These are phyloP conservation scores for Neoboletus subvelutipes DNA, from an alignment of 768 basidiomycete species.

Conservation along the genomic window DNA sequence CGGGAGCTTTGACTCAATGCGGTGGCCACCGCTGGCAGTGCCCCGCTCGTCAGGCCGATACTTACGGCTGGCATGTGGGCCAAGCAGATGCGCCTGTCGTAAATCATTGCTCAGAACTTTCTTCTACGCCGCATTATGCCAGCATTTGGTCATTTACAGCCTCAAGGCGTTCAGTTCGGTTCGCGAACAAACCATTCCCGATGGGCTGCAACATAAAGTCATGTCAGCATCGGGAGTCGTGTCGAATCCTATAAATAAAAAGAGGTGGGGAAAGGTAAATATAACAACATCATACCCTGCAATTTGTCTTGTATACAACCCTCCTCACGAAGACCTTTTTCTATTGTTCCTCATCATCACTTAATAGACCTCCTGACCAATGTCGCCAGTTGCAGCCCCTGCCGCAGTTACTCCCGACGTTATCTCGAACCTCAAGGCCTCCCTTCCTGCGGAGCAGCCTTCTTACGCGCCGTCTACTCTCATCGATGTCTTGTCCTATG, in stretches of 20 bases:
- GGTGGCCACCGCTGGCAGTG: background rate
- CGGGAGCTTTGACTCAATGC: background rate
- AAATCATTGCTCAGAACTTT: background rate
- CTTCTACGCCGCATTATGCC: conserved; percentile 8
- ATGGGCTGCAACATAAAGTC: background rate
- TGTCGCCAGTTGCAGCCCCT: conserved; percentile 10
- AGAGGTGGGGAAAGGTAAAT: background rate
- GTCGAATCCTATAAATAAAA: conserved; percentile 13
- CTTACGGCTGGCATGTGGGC: conserved; percentile 1
- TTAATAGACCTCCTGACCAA: background rate
- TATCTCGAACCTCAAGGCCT: conserved; percentile 7
- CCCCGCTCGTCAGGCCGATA: background rate
- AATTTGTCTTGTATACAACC: background rate
- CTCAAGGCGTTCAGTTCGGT: background rate
- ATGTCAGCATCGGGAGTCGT: background rate
- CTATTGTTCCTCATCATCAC: background rate
- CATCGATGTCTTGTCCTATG: conserved; percentile 21
- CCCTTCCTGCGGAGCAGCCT: background rate
- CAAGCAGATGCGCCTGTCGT: background rate
- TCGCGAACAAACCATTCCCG: background rate
- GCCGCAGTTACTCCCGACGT: background rate
- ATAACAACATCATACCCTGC: background rate
- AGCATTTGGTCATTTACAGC: conserved; percentile 11
- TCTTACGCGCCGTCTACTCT: conserved; percentile 22
- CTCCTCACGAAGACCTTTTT: background rate